A percentile compares a stretch with the other conserved stretches of the same genome.
Evolutionary conservation across 768 basidiomycete genomes (phyloP).

Genomic region (Wakefieldia striispora): DNA sequence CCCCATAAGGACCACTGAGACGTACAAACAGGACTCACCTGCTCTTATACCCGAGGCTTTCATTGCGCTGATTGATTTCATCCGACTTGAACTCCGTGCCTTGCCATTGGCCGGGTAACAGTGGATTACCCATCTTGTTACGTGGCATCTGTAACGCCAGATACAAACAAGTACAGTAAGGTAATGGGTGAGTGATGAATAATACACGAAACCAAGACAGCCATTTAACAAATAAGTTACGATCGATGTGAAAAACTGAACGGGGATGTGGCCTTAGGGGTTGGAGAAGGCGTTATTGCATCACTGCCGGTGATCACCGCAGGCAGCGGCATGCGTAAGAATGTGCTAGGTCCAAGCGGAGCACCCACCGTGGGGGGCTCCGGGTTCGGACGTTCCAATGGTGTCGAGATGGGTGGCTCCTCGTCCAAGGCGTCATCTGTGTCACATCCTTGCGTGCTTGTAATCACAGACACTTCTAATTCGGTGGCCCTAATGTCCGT

Average conservation of each 20-base stretch:
- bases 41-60: too few species aligned
- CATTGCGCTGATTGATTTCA: too few species aligned
- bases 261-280: slow-evolving; percentile 21
- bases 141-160: too few species aligned
- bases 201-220: background rate
- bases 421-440: slow-evolving; percentile 11
- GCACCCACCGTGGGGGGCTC: slow-evolving; percentile 54
- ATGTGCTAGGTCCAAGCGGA: slow-evolving; percentile 38
- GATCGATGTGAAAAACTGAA: slow-evolving; percentile 5
- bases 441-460: background rate
- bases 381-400: slow-evolving; percentile 53
- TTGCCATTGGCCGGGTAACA: too few species aligned
- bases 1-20: too few species aligned
- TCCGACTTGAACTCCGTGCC: too few species aligned
- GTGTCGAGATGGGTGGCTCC: slow-evolving; percentile 41
- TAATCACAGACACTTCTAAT: background rate
- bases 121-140: too few species aligned
- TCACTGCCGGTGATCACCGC: slow-evolving; percentile 43
- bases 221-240: slow-evolving; percentile 1
- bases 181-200: background rate
- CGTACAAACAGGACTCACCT: too few species aligned
- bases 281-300: slow-evolving; percentile 46
- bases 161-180: background rate
- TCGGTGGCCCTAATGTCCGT: background rate
- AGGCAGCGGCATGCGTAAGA: slow-evolving; percentile 34